Conservation (phyloP, 352 stramenopile species). For the Globisporangium emineosum region DNA sequence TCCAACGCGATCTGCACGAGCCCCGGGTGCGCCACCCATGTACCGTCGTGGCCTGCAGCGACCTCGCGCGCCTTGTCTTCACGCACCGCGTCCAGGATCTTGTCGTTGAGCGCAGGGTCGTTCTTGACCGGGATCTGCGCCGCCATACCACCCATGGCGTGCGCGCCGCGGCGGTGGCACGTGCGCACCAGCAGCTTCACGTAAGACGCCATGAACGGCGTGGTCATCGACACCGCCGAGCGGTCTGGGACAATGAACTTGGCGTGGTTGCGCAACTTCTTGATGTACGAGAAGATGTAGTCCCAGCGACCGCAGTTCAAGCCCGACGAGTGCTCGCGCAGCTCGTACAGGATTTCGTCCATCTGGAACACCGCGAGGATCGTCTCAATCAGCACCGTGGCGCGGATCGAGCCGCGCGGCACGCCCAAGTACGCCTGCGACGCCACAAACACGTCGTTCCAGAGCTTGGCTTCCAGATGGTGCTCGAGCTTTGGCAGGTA, state of each 20-base stretch:
- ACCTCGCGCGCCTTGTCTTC: slow-evolving; percentile 92
- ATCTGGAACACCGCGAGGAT: slow-evolving; percentile 97
- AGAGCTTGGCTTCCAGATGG: slow-evolving; percentile 94
- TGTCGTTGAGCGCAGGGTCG: slow-evolving; percentile 85
- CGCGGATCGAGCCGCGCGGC: slow-evolving; percentile 88
- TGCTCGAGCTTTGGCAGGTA: slow-evolving; percentile 96
- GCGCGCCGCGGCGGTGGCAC: slow-evolving; percentile 94
- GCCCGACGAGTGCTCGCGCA: slow-evolving; percentile 94
- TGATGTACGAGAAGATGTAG: slow-evolving; percentile 98
- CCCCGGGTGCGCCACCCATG: slow-evolving; percentile 95
- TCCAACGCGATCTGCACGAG: slow-evolving; percentile 91
- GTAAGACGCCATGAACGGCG: slow-evolving; percentile 94
- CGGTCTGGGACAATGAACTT: slow-evolving; percentile 93
- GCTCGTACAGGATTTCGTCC: slow-evolving; percentile 96
- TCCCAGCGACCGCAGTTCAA: slow-evolving; percentile 97
- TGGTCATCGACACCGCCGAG: slow-evolving; percentile 91
- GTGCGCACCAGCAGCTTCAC: slow-evolving; percentile 93
- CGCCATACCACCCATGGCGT: slow-evolving; percentile 97
- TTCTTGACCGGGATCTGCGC: slow-evolving; percentile 95
- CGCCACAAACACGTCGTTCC: slow-evolving; percentile 96
- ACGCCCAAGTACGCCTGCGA: slow-evolving; percentile 91
- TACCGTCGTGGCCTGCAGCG: slow-evolving; percentile 92
- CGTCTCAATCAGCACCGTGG: slow-evolving; percentile 96
- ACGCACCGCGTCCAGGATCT: slow-evolving; percentile 86
- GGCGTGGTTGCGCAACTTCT: slow-evolving; percentile 91